Base-by-base conservation (phyloP, 805 yeast genomes). In the Teunomyces stri region DNA sequence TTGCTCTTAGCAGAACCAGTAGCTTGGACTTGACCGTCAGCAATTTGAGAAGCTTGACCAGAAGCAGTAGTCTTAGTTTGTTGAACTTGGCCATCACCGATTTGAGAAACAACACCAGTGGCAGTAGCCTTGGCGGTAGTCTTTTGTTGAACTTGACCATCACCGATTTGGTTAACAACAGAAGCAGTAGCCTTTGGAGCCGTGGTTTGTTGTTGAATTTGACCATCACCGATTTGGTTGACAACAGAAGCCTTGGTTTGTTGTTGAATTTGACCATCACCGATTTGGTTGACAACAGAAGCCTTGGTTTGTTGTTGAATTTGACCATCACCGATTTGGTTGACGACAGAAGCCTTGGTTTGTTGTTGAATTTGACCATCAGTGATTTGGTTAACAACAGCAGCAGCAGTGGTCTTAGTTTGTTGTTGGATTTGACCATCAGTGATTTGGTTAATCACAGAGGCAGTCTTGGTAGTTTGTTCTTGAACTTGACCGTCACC, bases 401-500 rank as follows among this genome's bases (percentile, higher is more conserved):
- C 49, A 27, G 61, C 59, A 41, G 64, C 55, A 18, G 46, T 45
- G 20, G 44, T 42, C 45, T 41, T 50, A 31, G 56, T 45, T 43
- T 58, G 57, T 42, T 60, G 64, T 51, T 67, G 72, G 47, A 66
- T 55, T 53, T 68, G 74, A 33, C 73, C 72, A 42, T 68, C 68
- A 25, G 51, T 44, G 21, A 61, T 58, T 53, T 66, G 70, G 49
- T 55, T 53, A 27, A 60, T 58, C 12, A 55, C 62, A 3, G 61
- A 51, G 30, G 59, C 57, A 34, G 57, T 50, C 42, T 45, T 55
- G 35, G 64, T 66, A 15, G 57, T 50, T 49, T 73, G 66, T 36
- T 71, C 62, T 64, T 80, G 85, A 60, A 80, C 69, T 68, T 81
- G 85, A 59, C 85, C 85, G 55, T 81, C 87, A 56, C 76, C 75